These are phyloP conservation scores for Claviceps citrina DNA, from an alignment of 2,329 filamentous ascomycete species.

Conservation along the genomic window DNA sequence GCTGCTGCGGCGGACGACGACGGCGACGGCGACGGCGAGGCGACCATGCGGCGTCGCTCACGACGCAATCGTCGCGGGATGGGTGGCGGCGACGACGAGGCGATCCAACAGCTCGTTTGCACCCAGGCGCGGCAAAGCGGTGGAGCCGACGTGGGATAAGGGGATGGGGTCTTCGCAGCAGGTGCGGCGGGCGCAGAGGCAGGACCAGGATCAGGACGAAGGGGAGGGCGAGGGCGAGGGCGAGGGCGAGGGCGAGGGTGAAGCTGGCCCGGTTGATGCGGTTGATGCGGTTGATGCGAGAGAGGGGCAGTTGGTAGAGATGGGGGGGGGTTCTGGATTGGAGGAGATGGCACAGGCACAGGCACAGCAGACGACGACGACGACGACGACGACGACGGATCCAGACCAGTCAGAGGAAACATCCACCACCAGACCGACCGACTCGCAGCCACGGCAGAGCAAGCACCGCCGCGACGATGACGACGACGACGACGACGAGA, in stretches of 20 bases:
- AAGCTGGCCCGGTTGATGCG: too few relatives aligned
- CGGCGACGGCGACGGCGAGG: slow-evolving; percentile 22
- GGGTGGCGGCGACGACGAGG: slow-evolving; percentile 23
- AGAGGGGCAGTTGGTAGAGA: too few relatives aligned
- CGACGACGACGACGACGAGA: not conserved
- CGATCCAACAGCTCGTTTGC: slow-evolving; percentile 32
- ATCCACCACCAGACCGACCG: not conserved
- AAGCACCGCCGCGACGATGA: slow-evolving; percentile 3
- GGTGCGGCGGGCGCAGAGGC: not conserved
- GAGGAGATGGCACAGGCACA: not conserved
- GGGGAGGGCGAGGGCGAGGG: too few relatives aligned
- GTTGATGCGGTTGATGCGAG: too few relatives aligned
- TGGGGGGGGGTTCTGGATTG: not conserved
- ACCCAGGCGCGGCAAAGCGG: slow-evolving; percentile 43
- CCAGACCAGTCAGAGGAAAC: too few relatives aligned
- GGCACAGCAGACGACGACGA: not conserved
- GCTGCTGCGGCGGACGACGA: not conserved
- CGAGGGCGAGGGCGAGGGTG: not conserved
- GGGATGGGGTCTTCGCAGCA: not conserved
- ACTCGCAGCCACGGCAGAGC: not conserved
- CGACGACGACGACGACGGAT: not conserved
- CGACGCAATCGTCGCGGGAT: slow-evolving; percentile 1
- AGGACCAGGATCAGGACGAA: not conserved
- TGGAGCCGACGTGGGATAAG: slow-evolving; percentile 32
- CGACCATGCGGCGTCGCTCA: slow-evolving; percentile 14